phyloP scores from a whole-genome alignment of 805 yeast genomes.

The Tetrapisispora phaffii region DNA sequence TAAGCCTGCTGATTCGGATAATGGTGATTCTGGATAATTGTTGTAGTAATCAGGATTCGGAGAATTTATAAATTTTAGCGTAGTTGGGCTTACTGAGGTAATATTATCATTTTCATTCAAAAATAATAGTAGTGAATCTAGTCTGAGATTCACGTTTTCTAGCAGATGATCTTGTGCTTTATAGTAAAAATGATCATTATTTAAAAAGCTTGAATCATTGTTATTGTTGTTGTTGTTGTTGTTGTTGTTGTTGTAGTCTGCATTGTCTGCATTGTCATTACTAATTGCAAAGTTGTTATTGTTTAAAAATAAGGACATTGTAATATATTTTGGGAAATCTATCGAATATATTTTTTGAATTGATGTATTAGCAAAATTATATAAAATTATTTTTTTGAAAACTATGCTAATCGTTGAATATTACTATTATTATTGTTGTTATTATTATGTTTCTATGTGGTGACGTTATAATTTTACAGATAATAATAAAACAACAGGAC shows the following conservation, averaged over 20 bases:
- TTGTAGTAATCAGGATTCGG: background rate
- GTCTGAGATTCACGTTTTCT: background rate
- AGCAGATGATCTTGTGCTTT: slow-evolving; percentile 1
- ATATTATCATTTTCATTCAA: slow-evolving; percentile 4
- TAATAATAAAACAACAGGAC: background rate
- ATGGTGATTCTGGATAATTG: slow-evolving; percentile 1
- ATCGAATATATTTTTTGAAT: background rate
- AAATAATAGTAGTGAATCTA: slow-evolving; percentile 4
- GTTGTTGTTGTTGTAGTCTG: background rate
- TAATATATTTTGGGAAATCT: background rate
- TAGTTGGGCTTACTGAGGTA: background rate
- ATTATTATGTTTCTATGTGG: background rate
- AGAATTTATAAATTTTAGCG: background rate
- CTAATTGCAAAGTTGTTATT: background rate
- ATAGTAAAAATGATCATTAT: slow-evolving; percentile 3
- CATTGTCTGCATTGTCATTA: background rate
- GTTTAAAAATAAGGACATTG: background rate
- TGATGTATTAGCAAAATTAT: background rate
- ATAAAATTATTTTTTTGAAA: too few species aligned
- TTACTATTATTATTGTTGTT: too few species aligned
- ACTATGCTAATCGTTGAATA: background rate
- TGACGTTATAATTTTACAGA: too few species aligned
- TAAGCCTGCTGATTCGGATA: background rate
- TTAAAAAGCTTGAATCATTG: slow-evolving; percentile 1
- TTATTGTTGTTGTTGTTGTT: background rate